Percentiles rank a stretch among this genome's conserved stretches.
Conservation (phyloP, 208 protist genomes). For the Crithidia mellificae region DNA sequence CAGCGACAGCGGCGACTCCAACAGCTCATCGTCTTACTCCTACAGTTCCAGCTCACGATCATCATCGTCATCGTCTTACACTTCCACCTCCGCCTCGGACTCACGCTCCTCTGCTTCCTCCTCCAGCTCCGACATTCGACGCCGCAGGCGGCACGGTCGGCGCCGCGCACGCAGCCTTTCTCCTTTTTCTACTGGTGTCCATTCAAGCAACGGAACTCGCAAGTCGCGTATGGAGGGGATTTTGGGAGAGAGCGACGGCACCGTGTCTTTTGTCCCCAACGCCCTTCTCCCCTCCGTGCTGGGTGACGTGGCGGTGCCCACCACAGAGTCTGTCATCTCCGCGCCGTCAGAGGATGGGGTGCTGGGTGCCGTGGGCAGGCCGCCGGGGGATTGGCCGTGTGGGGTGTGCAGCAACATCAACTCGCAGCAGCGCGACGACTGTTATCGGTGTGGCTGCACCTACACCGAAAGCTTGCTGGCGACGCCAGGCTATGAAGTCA, state of each 20-base stretch:
- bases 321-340: neutral
- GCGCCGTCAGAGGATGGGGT: neutral
- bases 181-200: neutral
- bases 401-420: constrained; percentile 87
- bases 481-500: constrained; percentile 49
- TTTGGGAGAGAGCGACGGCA: constrained; percentile 7
- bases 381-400: constrained; percentile 74
- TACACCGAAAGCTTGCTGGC: constrained; percentile 46
- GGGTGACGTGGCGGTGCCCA: neutral
- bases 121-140: neutral
- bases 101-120: constrained; percentile 5
- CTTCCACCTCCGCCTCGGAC: no score
- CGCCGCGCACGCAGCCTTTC: constrained; percentile 22
- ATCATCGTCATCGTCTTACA: constrained; percentile 15
- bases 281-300: neutral
- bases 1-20: constrained; percentile 10
- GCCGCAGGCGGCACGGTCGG: constrained; percentile 9
- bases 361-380: constrained; percentile 20
- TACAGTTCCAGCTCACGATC: constrained; percentile 14
- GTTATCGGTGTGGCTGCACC: constrained; percentile 64
- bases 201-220: neutral
- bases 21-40: constrained; percentile 18
- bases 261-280: neutral
- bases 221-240: constrained; percentile 18
- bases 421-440: constrained; percentile 56